Percentiles rank a stretch among this genome's conserved stretches.
Conservation (phyloP, 306 rosid genomes). For the Hippophae gyantsensis region DNA sequence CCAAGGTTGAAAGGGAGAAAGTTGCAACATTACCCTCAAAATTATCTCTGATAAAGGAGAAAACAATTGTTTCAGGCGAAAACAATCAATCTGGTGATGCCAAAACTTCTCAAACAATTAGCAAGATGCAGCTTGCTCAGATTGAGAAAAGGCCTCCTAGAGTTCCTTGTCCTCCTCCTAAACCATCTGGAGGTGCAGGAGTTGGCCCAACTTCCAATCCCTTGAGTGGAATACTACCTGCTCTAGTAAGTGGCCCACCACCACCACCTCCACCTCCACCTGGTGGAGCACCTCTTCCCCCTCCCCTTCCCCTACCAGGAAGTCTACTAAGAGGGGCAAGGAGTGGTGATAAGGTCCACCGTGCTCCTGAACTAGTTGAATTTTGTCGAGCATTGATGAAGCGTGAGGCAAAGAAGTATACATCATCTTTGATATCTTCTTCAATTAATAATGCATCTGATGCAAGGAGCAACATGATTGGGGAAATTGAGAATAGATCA, state of each 20-base stretch:
- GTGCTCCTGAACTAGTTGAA: constrained; percentile 83
- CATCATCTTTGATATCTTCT: constrained; percentile 53
- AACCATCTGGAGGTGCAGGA: constrained; percentile 31
- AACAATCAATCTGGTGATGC: constrained; percentile 50
- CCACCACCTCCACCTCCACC: constrained; percentile 33
- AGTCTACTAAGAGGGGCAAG: constrained; percentile 56
- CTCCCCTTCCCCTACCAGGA: constrained; percentile 87
- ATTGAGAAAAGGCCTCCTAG: constrained; percentile 89
- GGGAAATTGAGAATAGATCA: constrained; percentile 87
- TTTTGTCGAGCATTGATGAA: constrained; percentile 93
- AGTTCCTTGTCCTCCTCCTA: constrained; percentile 88
- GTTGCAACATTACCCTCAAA: constrained; percentile 53
- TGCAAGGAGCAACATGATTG: constrained; percentile 92
- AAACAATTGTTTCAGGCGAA: constrained; percentile 39
- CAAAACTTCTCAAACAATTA: constrained; percentile 44
- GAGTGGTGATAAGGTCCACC: constrained; percentile 71
- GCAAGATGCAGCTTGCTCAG: constrained; percentile 73
- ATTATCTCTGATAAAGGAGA: constrained; percentile 67
- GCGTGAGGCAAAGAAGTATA: constrained; percentile 89
- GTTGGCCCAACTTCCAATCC: constrained; percentile 32
- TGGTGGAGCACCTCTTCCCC: constrained; percentile 72
- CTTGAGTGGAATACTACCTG: constrained; percentile 41
- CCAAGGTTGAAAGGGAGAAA: constrained; percentile 44
- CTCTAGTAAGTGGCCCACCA: constrained; percentile 66
- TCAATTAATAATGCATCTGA: constrained; percentile 52